Base-by-base conservation (phyloP, 108 stramenopile genomes). In the Conticribra guillardii region DNA sequence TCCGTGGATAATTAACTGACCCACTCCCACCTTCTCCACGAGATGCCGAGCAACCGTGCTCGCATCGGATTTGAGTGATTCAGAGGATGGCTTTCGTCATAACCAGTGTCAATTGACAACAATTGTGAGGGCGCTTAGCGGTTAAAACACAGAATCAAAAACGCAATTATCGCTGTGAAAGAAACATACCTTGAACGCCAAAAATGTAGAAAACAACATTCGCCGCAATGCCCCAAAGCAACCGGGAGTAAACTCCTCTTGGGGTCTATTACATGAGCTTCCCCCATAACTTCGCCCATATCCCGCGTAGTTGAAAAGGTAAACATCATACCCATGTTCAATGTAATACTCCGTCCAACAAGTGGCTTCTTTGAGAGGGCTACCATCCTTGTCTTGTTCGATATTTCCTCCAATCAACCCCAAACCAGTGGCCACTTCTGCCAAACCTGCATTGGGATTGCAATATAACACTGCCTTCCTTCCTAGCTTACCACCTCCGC, bases 221-320 rank as follows among this genome's bases (percentile, higher is more conserved):
- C 92, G 77, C 27, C 74, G 67, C 30, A 88, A 52, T 30, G 84
- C 53, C 17, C 80, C 82, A 23, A 77, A 49, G n/a, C 71, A 69
- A 17, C 88, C 88, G 0, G 72, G 70, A 22, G 52, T 58, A 54
- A 73, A 84, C 37, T 71, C 65, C 18, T 71, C 57, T 34, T 66
- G 50, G 18, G 47, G 55, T 28, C 45, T 57, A 22, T 51, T 54
- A 34, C 63, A 85, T 2, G 45, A 58, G 17, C 54, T 32, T 24
- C 74, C 64, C 16, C 89, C 91, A 53, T 74, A 76, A 54, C 90
- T 91, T 51, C 94, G 73, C 41, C 94, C 91, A 57, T 86, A 96
- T 24, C 94, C 94, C 27, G 90, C 87, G 74, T 96, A 96, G 64
- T 96, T 96, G 77, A 93, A 96, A 1, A 93, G 64, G 59, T 89